Percentiles rank a stretch among this genome's conserved stretches.
Conservation (phyloP, 306 rosid genomes). For the Cicer judaicum region DNA sequence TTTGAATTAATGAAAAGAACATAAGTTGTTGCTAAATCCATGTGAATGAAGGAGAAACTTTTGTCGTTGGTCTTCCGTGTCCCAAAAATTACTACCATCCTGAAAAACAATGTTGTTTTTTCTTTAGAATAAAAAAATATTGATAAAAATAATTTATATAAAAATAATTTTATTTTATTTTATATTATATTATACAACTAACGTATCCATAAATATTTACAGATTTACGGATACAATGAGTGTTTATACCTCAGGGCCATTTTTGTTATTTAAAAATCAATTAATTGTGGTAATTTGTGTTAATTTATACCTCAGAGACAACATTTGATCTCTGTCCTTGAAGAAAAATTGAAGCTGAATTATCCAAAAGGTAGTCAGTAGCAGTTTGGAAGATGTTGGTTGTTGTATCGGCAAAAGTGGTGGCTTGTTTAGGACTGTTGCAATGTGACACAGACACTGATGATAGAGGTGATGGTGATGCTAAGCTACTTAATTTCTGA, state of each 20-base stretch:
- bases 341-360: conserved; percentile 56
- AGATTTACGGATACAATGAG: too few relatives aligned
- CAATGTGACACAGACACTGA: conserved; percentile 59
- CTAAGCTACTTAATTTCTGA: conserved; percentile 55
- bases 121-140: not conserved
- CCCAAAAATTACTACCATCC: conserved; percentile 75
- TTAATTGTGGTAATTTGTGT: not conserved
- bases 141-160: too few relatives aligned
- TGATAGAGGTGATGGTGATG: conserved; percentile 49
- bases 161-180: too few relatives aligned
- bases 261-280: not conserved
- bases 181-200: too few relatives aligned
- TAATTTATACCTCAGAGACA: conserved; percentile 55
- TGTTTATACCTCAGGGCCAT: not conserved
- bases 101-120: conserved; percentile 57
- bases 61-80: conserved; percentile 76
- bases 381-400: conserved; percentile 43
- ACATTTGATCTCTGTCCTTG: conserved; percentile 58
- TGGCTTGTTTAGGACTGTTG: conserved; percentile 55
- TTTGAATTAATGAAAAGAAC: conserved; percentile 64
- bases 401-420: conserved; percentile 51
- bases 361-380: conserved; percentile 51
- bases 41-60: conserved; percentile 69
- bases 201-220: too few relatives aligned
- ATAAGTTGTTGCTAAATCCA: conserved; percentile 65